A percentile compares a stretch with the other conserved stretches of the same genome.
Conservation (phyloP, 2,329 filamentous ascomycete genomes). For the Fusarium domesticum region DNA sequence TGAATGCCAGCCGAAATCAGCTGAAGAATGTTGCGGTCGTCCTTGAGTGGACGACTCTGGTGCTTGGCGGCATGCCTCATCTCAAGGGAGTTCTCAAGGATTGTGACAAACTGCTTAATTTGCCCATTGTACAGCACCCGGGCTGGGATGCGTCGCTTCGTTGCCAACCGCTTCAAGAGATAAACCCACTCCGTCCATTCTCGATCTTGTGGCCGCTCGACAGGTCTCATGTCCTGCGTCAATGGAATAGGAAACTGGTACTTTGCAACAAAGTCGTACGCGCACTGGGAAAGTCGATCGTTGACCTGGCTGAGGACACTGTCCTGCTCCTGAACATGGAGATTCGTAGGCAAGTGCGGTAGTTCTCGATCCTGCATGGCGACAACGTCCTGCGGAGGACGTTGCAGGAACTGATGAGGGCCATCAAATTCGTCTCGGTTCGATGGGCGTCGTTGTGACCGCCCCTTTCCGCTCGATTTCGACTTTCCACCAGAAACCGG, state of each 20-base stretch:
- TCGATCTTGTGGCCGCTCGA: conserved; percentile 70
- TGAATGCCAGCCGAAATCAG: conserved; percentile 84
- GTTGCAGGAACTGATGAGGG: conserved; percentile 76
- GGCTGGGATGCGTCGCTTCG: conserved; percentile 80
- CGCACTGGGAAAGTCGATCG: conserved; percentile 79
- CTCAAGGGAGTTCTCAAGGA: conserved; percentile 83
- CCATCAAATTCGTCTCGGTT: conserved; percentile 90
- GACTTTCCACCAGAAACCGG: conserved; percentile 41
- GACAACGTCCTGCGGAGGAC: conserved; percentile 67
- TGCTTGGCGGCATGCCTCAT: conserved; percentile 84
- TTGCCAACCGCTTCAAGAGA: conserved; percentile 78
- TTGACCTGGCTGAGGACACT: conserved; percentile 76
- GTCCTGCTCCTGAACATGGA: conserved; percentile 82
- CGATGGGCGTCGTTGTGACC: conserved; percentile 65
- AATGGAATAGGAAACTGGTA: conserved; percentile 88
- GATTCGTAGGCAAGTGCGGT: conserved; percentile 76
- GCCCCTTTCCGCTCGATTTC: conserved; percentile 47
- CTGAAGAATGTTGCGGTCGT: conserved; percentile 85
- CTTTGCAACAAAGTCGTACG: conserved; percentile 86
- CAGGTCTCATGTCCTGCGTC: conserved; percentile 75
- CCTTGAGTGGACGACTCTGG: conserved; percentile 78
- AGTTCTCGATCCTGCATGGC: conserved; percentile 77
- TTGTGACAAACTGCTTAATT: conserved; percentile 87
- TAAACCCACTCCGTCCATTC: conserved; percentile 95
- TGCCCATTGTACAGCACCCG: conserved; percentile 83